Base-by-base conservation (phyloP, 192 early-diverging fungal species). In the Coemansia sp. region DNA sequence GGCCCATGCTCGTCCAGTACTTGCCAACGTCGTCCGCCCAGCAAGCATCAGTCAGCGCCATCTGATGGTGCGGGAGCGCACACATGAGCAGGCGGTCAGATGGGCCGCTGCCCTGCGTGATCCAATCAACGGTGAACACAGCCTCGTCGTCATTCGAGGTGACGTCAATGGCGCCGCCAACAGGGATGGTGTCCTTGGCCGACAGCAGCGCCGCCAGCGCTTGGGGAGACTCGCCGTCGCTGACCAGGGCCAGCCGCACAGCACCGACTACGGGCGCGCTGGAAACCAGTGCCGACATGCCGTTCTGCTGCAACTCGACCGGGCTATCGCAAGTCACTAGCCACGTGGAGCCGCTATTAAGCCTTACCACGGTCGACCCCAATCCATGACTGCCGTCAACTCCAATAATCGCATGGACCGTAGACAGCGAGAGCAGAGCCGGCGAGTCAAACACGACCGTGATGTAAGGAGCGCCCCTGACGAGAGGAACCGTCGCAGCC, bases 1-100 rank as follows among this genome's bases (percentile, higher is more conserved):
- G 35, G 1, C 85, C 85, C 48, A 83, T 84, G 59, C 68, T 83
- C 9, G 73, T 65, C 74, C 77, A 70, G 43, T 70, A 79, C 23
- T 57, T 57, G 34, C 61, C 72, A 16, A 72, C 33, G 20, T 25
- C 38, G 36, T 69, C 66, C 12, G 23, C 62, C 36, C 62, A 63
- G 35, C 42, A 10, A 16, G 52, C 50, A 28, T 66, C 37, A 8
- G 47, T 21, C 45, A 70, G 25, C 14, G 55, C 3, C 21, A 59
- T 31, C 60, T 75, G 67, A 66, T 86, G 82, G 64, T 86, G 83
- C 0, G 75, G 75, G 37, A 81, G 72, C 10, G 79, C 62, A 35
- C 73, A 69, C 48, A 81, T 63, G 0, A 84, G 50, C 36, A 36
- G 63, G 14, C 23, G 52, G 2, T 42, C 47, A 6, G 50, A 26